Conservation (phyloP, 192 early-diverging fungal genomes). For the Umbelopsis sp. region DNA sequence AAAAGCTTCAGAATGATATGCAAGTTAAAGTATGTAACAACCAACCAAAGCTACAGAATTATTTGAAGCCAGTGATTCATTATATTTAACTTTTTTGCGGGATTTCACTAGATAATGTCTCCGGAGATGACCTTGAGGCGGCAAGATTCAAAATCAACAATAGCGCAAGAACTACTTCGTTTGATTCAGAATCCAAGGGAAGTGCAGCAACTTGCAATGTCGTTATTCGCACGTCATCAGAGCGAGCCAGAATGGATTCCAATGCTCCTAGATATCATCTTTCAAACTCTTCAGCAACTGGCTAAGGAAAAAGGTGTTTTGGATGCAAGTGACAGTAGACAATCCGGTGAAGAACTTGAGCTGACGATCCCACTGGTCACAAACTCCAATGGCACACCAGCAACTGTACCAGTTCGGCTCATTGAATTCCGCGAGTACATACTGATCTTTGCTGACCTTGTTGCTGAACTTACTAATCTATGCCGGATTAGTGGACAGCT, state of each 20-base stretch:
- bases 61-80: too few species aligned
- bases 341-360: neutral
- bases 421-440: neutral
- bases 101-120: neutral
- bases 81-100: neutral
- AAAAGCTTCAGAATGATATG: conserved; percentile 36
- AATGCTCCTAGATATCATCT: conserved; percentile 4
- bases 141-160: neutral
- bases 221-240: neutral
- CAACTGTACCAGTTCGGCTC: neutral
- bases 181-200: neutral
- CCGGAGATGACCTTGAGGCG: neutral
- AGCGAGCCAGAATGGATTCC: neutral
- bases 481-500: conserved; percentile 25
- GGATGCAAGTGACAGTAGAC: neutral
- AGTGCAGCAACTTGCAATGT: neutral
- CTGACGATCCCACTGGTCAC: neutral
- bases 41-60: too few species aligned
- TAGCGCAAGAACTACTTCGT: neutral
- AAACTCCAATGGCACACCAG: neutral
- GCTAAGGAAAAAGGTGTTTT: neutral
- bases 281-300: conserved; percentile 11
- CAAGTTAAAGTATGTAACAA: conserved; percentile 21
- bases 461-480: conserved; percentile 21
- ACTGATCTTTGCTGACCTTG: conserved; percentile 25